Conservation (phyloP, 1,284 basidiomycete species). For the Laetiporus sulphureus region DNA sequence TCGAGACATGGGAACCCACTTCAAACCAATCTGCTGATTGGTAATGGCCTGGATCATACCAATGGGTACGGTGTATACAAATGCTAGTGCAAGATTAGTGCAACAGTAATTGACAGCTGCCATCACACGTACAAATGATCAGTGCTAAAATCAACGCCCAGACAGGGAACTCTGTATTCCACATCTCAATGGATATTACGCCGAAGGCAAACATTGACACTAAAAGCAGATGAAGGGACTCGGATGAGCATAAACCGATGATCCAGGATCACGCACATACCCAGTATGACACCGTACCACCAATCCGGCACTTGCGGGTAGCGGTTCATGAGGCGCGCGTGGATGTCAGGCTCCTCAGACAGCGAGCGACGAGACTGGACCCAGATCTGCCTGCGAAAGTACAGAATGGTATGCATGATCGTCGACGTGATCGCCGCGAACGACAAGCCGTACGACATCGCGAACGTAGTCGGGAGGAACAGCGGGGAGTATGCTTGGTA, state of each 20-base stretch:
- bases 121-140: conserved; percentile 24
- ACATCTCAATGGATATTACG: conserved; percentile 64
- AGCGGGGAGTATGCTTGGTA: conserved; percentile 55
- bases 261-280: too few species aligned
- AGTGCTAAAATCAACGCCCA: conserved; percentile 47
- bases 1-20: conserved; percentile 16
- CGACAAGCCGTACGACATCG: conserved; percentile 50
- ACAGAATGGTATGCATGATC: conserved; percentile 50
- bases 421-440: conserved; percentile 52
- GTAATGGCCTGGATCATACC: conserved; percentile 51
- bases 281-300: conserved; percentile 46
- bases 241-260: conserved; percentile 25
- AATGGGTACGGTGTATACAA: conserved; percentile 44
- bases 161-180: conserved; percentile 62
- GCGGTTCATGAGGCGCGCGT: conserved; percentile 49
- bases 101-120: background rate
- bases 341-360: conserved; percentile 57
- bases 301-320: conserved; percentile 60
- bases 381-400: conserved; percentile 53
- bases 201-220: conserved; percentile 52
- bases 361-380: conserved; percentile 38
- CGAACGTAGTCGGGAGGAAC: conserved; percentile 51
- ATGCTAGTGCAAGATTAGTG: conserved; percentile 11
- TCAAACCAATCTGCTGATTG: conserved; percentile 44
- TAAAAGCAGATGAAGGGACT: conserved; percentile 3